Percentiles rank a stretch among this genome's conserved stretches.
These are phyloP conservation scores for Cutaneotrichosporon mucoides DNA, from an alignment of 1,284 basidiomycete species.

Conservation along the genomic window DNA sequence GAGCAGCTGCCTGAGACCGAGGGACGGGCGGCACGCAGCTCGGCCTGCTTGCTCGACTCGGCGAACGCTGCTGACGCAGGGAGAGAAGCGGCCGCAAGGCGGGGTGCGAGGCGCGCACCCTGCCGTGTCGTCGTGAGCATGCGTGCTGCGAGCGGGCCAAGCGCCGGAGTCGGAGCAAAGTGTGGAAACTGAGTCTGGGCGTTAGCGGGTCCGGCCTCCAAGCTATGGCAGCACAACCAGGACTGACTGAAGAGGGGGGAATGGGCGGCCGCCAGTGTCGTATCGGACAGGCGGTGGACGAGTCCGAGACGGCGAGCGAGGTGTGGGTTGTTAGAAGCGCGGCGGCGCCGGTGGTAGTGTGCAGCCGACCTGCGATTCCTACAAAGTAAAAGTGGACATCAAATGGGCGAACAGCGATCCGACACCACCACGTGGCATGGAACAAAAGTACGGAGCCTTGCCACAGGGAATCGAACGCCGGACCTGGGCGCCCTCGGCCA, in stretches of 20 bases:
- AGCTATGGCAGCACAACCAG: too few species aligned
- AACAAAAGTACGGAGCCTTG: neutral
- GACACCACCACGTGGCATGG: neutral
- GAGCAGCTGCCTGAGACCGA: neutral
- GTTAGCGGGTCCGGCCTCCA: too few species aligned
- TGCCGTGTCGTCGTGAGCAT: conserved; percentile 30
- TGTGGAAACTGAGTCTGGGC: too few species aligned
- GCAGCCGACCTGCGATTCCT: neutral
- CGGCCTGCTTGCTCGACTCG: conserved; percentile 35
- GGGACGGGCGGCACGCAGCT: conserved; percentile 7
- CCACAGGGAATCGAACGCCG: neutral
- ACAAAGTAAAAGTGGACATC: conserved; percentile 2
- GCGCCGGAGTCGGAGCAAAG: too few species aligned
- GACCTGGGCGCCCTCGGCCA: neutral
- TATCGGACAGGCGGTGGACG: too few species aligned
- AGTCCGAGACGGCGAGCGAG: too few species aligned
- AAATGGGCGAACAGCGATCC: neutral
- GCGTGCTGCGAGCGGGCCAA: neutral
- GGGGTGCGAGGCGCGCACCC: conserved; percentile 16
- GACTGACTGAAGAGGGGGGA: too few species aligned
- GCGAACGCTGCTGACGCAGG: conserved; percentile 18
- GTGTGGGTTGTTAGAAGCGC: neutral
- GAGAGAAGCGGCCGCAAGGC: conserved; percentile 5
- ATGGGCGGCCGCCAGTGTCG: too few species aligned
- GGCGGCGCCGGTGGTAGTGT: neutral